Conservation (phyloP, 2,329 filamentous ascomycete species). For the Fusarium sp. region DNA sequence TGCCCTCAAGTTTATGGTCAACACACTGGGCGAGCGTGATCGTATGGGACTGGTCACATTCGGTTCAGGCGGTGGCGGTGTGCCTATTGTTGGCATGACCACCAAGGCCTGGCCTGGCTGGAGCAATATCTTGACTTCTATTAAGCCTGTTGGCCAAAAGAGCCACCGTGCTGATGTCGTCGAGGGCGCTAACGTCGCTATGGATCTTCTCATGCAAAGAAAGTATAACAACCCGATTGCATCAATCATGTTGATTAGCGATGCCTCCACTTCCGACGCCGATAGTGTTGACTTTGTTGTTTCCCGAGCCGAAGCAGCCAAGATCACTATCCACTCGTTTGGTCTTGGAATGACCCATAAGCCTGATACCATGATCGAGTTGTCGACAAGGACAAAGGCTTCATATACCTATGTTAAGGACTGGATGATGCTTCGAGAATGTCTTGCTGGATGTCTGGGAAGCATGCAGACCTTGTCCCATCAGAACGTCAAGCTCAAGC, state of each 20-base stretch:
- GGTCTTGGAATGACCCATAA: constrained; percentile 97
- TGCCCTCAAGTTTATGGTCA: constrained; percentile 90
- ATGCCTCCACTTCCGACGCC: constrained; percentile 92
- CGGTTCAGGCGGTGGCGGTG: constrained; percentile 91
- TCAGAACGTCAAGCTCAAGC: constrained; percentile 95
- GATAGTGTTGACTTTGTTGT: constrained; percentile 99
- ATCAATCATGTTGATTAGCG: constrained; percentile 95
- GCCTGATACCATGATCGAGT: constrained; percentile 97
- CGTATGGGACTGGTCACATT: constrained; percentile 98
- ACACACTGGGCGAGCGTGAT: constrained; percentile 89
- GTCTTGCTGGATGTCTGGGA: constrained; percentile 91
- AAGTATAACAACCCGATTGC: constrained; percentile 96
- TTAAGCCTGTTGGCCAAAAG: constrained; percentile 95
- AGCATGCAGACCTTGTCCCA: constrained; percentile 95
- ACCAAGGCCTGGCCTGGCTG: constrained; percentile 94
- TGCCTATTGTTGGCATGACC: constrained; percentile 97
- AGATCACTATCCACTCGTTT: constrained; percentile 97
- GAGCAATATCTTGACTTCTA: constrained; percentile 85
- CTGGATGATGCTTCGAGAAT: constrained; percentile 99
- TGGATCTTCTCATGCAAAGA: constrained; percentile 98
- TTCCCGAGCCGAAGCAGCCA: constrained; percentile 94
- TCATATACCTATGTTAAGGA: constrained; percentile 99
- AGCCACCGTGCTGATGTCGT: constrained; percentile 96
- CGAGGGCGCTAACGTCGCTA: constrained; percentile 96
- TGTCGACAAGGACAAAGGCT: constrained; percentile 94